A percentile compares a stretch with the other conserved stretches of the same genome.
Conservation (phyloP, 129 eudicot species). For the Erigeron canadensis region DNA sequence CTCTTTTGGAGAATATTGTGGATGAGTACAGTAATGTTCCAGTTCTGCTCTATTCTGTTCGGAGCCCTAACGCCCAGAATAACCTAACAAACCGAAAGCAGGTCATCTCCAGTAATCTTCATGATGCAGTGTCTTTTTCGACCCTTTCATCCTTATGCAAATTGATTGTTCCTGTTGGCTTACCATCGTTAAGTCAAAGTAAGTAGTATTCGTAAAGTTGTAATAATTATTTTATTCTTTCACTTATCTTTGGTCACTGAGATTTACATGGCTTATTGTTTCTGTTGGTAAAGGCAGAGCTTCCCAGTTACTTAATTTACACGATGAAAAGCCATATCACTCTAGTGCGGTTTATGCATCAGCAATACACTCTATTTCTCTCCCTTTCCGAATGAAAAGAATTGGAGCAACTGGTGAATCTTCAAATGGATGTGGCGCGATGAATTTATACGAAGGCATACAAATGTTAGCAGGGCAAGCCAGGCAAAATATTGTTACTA, state of each 20-base stretch:
- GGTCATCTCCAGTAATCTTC: constrained; percentile 52
- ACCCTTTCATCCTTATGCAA: constrained; percentile 68
- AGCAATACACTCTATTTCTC: constrained; percentile 74
- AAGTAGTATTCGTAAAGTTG: constrained; percentile 30
- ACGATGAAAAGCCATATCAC: constrained; percentile 71
- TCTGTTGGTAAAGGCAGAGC: constrained; percentile 46
- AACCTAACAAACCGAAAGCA: constrained; percentile 39
- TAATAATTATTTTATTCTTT: neutral
- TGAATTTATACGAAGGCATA: constrained; percentile 53
- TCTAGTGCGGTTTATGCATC: constrained; percentile 92
- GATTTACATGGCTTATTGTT: neutral
- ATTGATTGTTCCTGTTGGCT: constrained; percentile 78
- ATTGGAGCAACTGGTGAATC: constrained; percentile 53
- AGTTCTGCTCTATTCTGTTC: constrained; percentile 68
- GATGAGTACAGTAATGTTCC: constrained; percentile 86
- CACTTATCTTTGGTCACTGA: neutral
- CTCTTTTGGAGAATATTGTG: constrained; percentile 69
- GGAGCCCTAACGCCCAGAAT: constrained; percentile 42
- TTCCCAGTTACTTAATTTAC: constrained; percentile 50
- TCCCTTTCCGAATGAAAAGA: constrained; percentile 80
- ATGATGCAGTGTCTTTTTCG: constrained; percentile 82
- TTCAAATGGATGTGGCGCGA: constrained; percentile 47
- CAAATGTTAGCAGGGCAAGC: constrained; percentile 75
- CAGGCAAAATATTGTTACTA: constrained; percentile 69
- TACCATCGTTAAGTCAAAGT: constrained; percentile 62